Base-by-base conservation (phyloP, 306 rosid genomes). In the Hippophae rhamnoides region DNA sequence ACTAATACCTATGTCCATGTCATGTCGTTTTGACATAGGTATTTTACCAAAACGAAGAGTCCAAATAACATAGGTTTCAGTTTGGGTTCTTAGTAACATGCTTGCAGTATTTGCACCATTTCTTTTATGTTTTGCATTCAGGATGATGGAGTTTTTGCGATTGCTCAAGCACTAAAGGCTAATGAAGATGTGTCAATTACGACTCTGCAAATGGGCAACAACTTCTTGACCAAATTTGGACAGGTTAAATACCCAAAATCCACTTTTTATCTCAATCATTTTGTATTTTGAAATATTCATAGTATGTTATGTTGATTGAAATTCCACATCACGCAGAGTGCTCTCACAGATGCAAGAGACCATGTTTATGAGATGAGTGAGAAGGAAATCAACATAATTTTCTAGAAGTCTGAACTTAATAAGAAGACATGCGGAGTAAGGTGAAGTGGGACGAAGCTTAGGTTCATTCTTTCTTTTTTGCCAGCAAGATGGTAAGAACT, bases 61-160 rank as follows among this genome's bases (percentile, higher is more conserved):
- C 23, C 23, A 18, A 18, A 18, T 18, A 18, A 18, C 23, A 18
- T 18, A 18, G 23, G 1, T 18, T 18, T 18, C 23, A 31, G 38
- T 31, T 31, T 31, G 38, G 5, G 3, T 31, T 31, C 38, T 31
- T 31, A 31, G 38, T 31, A 31, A 31, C 38, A 31, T 31, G 38
- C 38, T 67, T 51, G 72, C 56, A 0, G 23, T 18, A 18, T 18
- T 18, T 18, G 23, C 23, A 38, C 56, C 58, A 6, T 54, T 18
- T 57, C 43, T 63, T 59, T 48, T 45, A 52, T 54, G 54, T 74
- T 62, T 57, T 65, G 54, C 68, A 50, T 72, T 41, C 81, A 92
- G 98, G 98, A 92, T 76, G 95, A 89, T 41, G 98, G 96, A 11
- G 98, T 96, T 51, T 92, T 92, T 46, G 96, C 98, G 42, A 92